Conservation (phyloP, 208 protist genomes). For the Trypanosoma grayi region DNA sequence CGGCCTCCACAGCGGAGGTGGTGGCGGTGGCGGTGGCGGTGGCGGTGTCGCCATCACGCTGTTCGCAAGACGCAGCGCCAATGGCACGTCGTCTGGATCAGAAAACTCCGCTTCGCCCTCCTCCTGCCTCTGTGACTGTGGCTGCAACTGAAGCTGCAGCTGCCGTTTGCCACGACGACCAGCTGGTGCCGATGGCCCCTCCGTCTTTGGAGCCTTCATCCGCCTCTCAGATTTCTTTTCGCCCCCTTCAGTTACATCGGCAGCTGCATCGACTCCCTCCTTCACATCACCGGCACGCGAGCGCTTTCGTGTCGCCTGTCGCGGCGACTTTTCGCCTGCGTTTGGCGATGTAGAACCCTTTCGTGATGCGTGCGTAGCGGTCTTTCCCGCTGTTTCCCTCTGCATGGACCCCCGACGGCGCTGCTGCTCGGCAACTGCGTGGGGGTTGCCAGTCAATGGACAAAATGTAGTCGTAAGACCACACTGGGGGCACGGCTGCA, state of each 20-base stretch:
- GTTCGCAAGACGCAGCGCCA: constrained; percentile 2
- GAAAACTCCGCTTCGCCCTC: not conserved
- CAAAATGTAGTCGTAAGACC: constrained; percentile 63
- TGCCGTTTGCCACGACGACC: not conserved
- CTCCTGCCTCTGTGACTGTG: not conserved
- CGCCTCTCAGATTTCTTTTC: not conserved
- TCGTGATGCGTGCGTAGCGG: not conserved
- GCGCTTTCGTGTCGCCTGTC: not conserved
- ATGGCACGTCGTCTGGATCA: constrained; percentile 18
- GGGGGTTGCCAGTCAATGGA: constrained; percentile 55
- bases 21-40: not conserved
- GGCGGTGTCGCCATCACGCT: not conserved
- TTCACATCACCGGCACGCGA: not conserved
- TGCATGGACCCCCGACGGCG: not conserved
- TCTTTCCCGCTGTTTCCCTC: constrained; percentile 24
- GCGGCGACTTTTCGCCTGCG: not conserved
- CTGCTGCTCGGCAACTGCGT: constrained; percentile 18
- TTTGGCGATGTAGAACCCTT: not conserved
- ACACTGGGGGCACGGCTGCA: constrained; percentile 46
- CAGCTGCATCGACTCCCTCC: not conserved
- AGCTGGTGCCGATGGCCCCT: not conserved
- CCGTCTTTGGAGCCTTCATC: not conserved
- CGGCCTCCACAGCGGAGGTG: constrained; percentile 30
- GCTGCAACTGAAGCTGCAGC: not conserved
- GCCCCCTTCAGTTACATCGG: not conserved